Base-by-base conservation (phyloP, 2,329 filamentous ascomycete genomes). In the Sphaerulina vaccinii region DNA sequence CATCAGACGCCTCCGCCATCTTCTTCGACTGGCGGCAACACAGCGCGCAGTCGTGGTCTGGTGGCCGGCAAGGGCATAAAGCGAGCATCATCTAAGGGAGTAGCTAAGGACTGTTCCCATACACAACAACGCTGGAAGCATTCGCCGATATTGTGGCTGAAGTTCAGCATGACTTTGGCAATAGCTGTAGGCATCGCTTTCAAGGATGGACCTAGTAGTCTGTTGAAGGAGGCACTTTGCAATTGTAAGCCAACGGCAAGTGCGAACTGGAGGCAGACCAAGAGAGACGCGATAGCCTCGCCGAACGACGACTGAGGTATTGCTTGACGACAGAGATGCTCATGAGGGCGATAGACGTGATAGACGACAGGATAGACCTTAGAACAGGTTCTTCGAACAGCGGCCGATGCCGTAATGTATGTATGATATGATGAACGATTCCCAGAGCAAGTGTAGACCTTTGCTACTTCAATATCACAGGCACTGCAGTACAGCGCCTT, bases 151-250 rank as follows among this genome's bases (percentile, higher is more conserved):
- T 61, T 76, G 32, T 78, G 75, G 75, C 63, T 75, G 29, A 75
- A 73, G 54, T 77, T 78, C 57, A 74, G 71, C 8, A 61, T 77
- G 43, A 73, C 74, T 11, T 65, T 78, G 37, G 71, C 75, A 35
- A 66, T 77, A 52, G 75, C 75, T 10, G 68, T 78, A 37, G 75
- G 74, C n/a, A 67, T 74, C 2, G 75, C 75, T 6, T 68, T 78
- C 37, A 71, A 69, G 43, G 67, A 76, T 46, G 75, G 75, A 2
- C 75, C 75, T 13, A 73, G 64, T 13, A 67, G 63, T 44, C 63
- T 76, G 55, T 50, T 76, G 39, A 57, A 55, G 22, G 54, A 55
- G 24, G 54, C 55, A 7, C 41, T 55, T 9, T 57, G 57, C 23
- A 46, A 45, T 27, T 59, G 56, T 23, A 52, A 49, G 18, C 33